Conservation (phyloP, 108 stramenopile species). For the Aurantiochytrium sp. region DNA sequence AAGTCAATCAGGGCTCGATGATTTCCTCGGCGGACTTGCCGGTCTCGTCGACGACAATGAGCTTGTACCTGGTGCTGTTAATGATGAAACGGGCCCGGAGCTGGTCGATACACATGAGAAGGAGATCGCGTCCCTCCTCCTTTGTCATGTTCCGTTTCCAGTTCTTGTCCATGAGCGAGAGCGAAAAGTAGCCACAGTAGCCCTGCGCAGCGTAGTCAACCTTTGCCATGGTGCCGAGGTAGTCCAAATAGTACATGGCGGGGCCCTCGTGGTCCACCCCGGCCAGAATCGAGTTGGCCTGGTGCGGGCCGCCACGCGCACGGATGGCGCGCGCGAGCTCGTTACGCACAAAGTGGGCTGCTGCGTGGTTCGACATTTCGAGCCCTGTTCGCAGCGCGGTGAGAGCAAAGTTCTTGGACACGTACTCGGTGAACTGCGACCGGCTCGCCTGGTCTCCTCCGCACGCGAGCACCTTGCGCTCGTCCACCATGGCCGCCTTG, state of each 20-base stretch:
- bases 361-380: slow-evolving; percentile 32
- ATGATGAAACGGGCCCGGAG: slow-evolving; percentile 53
- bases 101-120: slow-evolving; percentile 46
- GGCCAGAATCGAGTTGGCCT: slow-evolving; percentile 50
- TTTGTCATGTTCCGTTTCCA: slow-evolving; percentile 38
- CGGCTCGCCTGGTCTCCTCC: neutral
- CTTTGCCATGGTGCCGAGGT: slow-evolving; percentile 48
- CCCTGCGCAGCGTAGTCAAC: slow-evolving; percentile 55
- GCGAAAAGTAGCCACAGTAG: slow-evolving; percentile 45
- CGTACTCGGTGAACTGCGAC: slow-evolving; percentile 42
- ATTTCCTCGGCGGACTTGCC: neutral
- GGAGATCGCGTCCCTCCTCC: slow-evolving; percentile 41
- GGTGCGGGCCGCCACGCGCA: slow-evolving; percentile 48
- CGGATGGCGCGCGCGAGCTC: slow-evolving; percentile 41
- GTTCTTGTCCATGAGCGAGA: slow-evolving; percentile 49
- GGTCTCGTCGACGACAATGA: slow-evolving; percentile 32
- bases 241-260: slow-evolving; percentile 49
- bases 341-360: slow-evolving; percentile 49
- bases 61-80: slow-evolving; percentile 46
- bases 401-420: slow-evolving; percentile 48
- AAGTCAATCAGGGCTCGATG: neutral
- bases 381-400: slow-evolving; percentile 53
- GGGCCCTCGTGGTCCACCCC: slow-evolving; percentile 41
- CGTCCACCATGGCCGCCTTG: slow-evolving; percentile 15
- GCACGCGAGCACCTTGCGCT: slow-evolving; percentile 18